Evolutionary conservation across 306 rosid genomes (phyloP), one percentile per base, ranked within the genome.

Genomic region (Sechiopsis laciniata): DNA sequence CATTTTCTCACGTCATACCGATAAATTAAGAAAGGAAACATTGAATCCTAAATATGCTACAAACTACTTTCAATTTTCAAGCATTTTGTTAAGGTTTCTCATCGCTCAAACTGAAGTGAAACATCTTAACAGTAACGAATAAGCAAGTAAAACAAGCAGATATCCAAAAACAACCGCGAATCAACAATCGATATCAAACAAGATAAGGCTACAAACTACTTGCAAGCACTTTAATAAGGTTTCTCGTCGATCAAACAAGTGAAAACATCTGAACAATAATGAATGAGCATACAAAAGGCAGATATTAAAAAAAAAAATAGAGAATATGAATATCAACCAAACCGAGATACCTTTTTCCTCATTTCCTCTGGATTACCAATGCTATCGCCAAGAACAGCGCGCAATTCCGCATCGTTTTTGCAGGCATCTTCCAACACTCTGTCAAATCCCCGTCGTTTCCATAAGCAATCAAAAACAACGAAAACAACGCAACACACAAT

Each of bases 291-390:
- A 32, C 37, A 32, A 32, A 0, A 32, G 6, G 37, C 37, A 32
- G 37, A 32, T 32, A 32, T 32, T 5, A 0, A 40, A 40, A 40
- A 40, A 0, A 40, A 40, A 40, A 40, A 40, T 40, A 50, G 6
- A 13, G 50, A 63, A 5, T 17, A 35, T 51, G 21, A 65, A 19
- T 11, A 65, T 40, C 4, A 56, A 12, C 50, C 10, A 11, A 10
- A 63, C 8, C 24, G 70, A 35, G 11, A 40, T 71, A 85, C 96
- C 80, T 85, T 87, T 80, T 88, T 80, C 83, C 90, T 88, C 95
- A 94, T 94, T 59, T 85, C 95, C 72, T 90, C 84, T 19, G 97
- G 97, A 80, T 90, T 84, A 48, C 98, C 98, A 62, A 94, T 74
- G 79, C 95, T 90, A 75, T 90, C 98, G 20, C 97, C 95, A 59